Evolutionary conservation across 352 stramenopile species (phyloP).

Genomic region (Pythium pyrilobum): DNA sequence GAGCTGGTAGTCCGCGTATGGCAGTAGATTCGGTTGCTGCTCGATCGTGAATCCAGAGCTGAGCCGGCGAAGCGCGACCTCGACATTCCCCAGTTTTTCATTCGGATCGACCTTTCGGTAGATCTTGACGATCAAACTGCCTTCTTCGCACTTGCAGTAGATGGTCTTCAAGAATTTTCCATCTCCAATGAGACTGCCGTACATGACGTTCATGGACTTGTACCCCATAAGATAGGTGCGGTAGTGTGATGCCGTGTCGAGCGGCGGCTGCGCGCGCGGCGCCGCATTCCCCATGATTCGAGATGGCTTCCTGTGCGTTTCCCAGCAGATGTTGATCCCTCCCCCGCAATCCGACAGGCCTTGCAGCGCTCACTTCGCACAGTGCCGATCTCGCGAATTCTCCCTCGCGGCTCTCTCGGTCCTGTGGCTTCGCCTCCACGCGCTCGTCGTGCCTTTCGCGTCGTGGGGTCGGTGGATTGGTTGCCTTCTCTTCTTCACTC

Average conservation of each 20-base stretch:
- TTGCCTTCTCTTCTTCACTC: neutral
- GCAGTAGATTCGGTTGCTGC: slow-evolving; percentile 75
- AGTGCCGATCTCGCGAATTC: too few species aligned
- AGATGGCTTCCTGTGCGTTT: too few species aligned
- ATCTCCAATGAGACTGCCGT: slow-evolving; percentile 77
- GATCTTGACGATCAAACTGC: slow-evolving; percentile 83
- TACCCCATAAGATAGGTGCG: slow-evolving; percentile 88
- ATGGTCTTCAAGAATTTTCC: slow-evolving; percentile 90
- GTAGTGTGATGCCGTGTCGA: slow-evolving; percentile 84
- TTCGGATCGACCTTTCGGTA: slow-evolving; percentile 82
- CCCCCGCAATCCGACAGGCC: too few species aligned
- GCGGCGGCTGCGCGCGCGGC: slow-evolving; percentile 65
- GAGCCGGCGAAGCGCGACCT: slow-evolving; percentile 49
- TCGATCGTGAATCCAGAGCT: slow-evolving; percentile 58
- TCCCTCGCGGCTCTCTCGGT: too few species aligned
- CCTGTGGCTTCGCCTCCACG: too few species aligned
- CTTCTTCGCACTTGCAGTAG: slow-evolving; percentile 83
- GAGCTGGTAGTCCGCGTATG: slow-evolving; percentile 76
- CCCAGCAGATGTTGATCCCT: too few species aligned
- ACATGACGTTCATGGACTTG: slow-evolving; percentile 86
- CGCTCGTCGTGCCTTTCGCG: too few species aligned
- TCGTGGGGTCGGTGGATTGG: too few species aligned
- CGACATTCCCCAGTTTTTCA: slow-evolving; percentile 54
- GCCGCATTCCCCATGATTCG: slow-evolving; percentile 80
- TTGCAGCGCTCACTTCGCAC: too few species aligned